These are phyloP conservation scores for Cymodocea nodosa DNA, from an alignment of 116 monocot species.

Conservation along the genomic window DNA sequence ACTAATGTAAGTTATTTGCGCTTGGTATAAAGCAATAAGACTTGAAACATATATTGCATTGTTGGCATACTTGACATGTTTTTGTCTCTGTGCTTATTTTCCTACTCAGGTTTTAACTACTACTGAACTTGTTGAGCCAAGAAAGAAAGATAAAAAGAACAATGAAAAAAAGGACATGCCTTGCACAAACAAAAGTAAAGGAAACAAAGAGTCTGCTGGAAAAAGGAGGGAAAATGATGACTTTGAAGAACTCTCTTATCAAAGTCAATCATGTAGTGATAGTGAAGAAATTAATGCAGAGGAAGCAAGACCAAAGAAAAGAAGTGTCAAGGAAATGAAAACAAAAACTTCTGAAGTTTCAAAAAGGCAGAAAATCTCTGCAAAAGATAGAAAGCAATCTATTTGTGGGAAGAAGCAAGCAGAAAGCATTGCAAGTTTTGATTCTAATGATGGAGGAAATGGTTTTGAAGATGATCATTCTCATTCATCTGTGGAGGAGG, in stretches of 20 bases:
- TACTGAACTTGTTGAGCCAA: constrained; percentile 24
- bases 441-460: constrained; percentile 20
- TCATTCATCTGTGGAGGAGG: constrained; percentile 51
- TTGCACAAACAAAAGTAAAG: constrained; percentile 3
- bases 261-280: constrained; percentile 4
- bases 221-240: background rate
- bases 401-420: constrained; percentile 25
- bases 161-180: constrained; percentile 5
- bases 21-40: background rate
- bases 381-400: constrained; percentile 27
- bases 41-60: background rate
- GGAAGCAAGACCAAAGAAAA: constrained; percentile 39
- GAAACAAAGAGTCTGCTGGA: constrained; percentile 13
- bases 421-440: constrained; percentile 23
- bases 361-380: constrained; percentile 45
- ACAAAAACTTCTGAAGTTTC: constrained; percentile 9
- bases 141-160: constrained; percentile 33
- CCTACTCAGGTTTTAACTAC: constrained; percentile 40
- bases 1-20: background rate
- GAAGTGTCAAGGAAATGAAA: constrained; percentile 25
- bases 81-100: background rate
- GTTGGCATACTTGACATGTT: background rate
- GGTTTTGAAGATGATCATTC: constrained; percentile 34
- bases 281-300: constrained; percentile 25
- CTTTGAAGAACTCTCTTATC: constrained; percentile 13